A percentile compares a stretch with the other conserved stretches of the same genome.
phyloP scores from a whole-genome alignment of 805 yeast genomes.

The Pichia rugopelliculosa region DNA sequence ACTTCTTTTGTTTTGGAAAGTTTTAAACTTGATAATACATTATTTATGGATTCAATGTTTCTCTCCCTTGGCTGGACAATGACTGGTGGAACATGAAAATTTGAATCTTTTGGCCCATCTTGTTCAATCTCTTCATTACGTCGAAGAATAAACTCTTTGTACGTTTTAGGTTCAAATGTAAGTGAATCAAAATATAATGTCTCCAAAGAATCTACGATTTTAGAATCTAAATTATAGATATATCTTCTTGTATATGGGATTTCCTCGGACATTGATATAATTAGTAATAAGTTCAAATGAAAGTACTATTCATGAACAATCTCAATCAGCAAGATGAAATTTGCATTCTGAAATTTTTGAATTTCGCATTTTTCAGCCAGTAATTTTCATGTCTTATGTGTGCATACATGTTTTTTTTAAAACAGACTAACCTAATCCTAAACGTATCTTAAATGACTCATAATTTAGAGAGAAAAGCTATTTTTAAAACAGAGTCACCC shows the following conservation, averaged over 20 bases:
- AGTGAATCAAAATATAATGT: conserved; percentile 49
- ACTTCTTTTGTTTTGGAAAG: neutral
- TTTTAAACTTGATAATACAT: conserved; percentile 2
- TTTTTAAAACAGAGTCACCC: conserved; percentile 49
- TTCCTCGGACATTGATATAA: conserved; percentile 3
- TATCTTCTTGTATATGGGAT: conserved; percentile 33
- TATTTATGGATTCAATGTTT: neutral
- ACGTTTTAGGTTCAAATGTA: conserved; percentile 29
- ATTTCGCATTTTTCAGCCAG: neutral
- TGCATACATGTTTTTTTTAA: neutral
- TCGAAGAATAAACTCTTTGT: conserved; percentile 15
- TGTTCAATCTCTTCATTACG: conserved; percentile 12
- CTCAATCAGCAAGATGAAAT: neutral
- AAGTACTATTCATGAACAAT: neutral
- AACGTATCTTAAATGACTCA: conserved; percentile 2
- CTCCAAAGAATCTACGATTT: conserved; percentile 39
- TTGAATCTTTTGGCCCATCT: neutral
- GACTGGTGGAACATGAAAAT: neutral
- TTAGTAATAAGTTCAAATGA: no score
- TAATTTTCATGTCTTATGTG: no score
- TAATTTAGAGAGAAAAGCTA: conserved; percentile 20
- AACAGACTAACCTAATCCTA: neutral
- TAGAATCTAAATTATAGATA: conserved; percentile 38
- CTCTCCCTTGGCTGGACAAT: conserved; percentile 14
- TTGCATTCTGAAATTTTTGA: neutral